These are phyloP conservation scores for Chlamydomonas sphaeroides DNA, from an alignment of 139 green algal species.

Conservation along the genomic window DNA sequence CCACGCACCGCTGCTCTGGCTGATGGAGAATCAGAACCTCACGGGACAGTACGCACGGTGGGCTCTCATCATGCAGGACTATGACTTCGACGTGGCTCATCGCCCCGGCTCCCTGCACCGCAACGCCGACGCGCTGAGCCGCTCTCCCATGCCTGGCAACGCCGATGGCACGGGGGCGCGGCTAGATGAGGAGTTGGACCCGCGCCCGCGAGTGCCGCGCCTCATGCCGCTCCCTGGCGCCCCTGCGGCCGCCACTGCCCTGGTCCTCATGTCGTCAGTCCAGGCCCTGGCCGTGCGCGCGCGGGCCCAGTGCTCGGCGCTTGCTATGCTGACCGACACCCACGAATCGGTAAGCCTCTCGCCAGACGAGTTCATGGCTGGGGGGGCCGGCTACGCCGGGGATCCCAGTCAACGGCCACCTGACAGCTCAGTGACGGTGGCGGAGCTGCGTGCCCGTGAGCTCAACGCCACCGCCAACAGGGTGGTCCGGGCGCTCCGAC, in stretches of 20 bases:
- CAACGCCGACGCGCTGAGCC: background rate
- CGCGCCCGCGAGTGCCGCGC: background rate
- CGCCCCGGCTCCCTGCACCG: background rate
- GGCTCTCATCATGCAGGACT: conserved; percentile 28
- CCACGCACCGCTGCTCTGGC: conserved; percentile 29
- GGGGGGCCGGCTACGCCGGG: too few species aligned
- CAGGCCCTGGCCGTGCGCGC: too few species aligned
- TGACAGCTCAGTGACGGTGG: too few species aligned
- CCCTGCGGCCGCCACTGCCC: too few species aligned
- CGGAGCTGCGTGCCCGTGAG: too few species aligned
- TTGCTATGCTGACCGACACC: background rate
- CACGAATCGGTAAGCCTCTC: too few species aligned
- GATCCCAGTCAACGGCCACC: too few species aligned
- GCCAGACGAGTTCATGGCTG: background rate
- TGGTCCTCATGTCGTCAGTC: too few species aligned
- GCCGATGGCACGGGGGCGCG: background rate
- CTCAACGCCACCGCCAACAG: too few species aligned
- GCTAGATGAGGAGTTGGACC: background rate
- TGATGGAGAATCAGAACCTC: conserved; percentile 14
- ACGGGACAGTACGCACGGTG: conserved; percentile 36
- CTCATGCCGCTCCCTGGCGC: background rate
- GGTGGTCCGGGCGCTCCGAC: too few species aligned
- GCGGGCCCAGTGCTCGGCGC: too few species aligned
- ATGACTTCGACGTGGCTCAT: conserved; percentile 17
- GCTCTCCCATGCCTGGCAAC: background rate